Conservation (phyloP, 495 filamentous ascomycete species). For the Penicillium desertorum region DNA sequence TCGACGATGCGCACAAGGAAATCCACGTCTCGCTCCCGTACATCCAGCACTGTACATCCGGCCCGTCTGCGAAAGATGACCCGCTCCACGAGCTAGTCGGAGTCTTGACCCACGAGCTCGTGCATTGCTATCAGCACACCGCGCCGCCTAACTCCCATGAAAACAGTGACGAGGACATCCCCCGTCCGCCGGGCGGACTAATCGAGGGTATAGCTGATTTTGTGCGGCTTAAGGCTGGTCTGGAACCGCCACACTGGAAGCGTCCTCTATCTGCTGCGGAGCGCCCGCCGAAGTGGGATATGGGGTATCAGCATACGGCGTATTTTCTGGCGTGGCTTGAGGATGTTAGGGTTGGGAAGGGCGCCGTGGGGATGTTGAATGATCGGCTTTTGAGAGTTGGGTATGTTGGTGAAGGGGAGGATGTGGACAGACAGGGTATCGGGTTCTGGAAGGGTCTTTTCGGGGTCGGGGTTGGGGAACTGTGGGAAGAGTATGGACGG, state of each 20-base stretch:
- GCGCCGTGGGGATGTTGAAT: conserved; percentile 73
- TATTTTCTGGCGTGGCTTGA: conserved; percentile 78
- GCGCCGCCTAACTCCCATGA: conserved; percentile 48
- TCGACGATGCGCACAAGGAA: conserved; percentile 90
- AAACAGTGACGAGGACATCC: conserved; percentile 13
- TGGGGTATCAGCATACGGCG: conserved; percentile 87
- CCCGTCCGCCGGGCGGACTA: conserved; percentile 65
- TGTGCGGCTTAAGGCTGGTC: conserved; percentile 72
- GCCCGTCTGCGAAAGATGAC: conserved; percentile 22
- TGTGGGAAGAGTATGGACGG: conserved; percentile 72
- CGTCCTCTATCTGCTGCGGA: conserved; percentile 51
- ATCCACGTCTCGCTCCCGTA: conserved; percentile 86
- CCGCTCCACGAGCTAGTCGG: conserved; percentile 68
- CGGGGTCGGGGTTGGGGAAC: conserved; percentile 59
- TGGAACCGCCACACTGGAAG: conserved; percentile 85
- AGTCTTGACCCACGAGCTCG: conserved; percentile 88
- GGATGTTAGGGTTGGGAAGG: conserved; percentile 68
- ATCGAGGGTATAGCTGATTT: conserved; percentile 95
- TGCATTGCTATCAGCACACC: conserved; percentile 92
- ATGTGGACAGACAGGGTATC: conserved; percentile 43
- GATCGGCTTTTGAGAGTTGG: conserved; percentile 58
- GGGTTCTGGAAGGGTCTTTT: conserved; percentile 72
- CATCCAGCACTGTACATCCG: conserved; percentile 52
- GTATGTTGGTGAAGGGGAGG: conserved; percentile 38
- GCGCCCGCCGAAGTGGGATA: conserved; percentile 67